Evolutionary conservation across 352 stramenopile genomes (phyloP), one percentile per base, ranked within the genome.

Genomic region (Phytopythium helicoides): DNA sequence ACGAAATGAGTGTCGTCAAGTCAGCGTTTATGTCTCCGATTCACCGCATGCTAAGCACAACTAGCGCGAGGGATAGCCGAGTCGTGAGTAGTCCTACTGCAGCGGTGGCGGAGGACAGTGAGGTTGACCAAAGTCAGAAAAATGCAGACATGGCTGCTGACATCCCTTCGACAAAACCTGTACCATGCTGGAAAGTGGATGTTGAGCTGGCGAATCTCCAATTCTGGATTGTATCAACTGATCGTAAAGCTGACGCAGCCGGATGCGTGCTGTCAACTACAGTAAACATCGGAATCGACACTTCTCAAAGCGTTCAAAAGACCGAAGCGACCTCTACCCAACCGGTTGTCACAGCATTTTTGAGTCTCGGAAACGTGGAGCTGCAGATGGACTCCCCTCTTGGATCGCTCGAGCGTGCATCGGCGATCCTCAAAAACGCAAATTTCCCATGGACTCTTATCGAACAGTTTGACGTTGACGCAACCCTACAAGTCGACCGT

Each of bases 141-240:
- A 10, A 5, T 33, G 28, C 5, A 33, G 28, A 33, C 28, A 10
- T 9, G 9, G 28, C 28, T 33, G 28, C 28, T 5, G 28, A 33
- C 28, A 33, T n/a, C n/a, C n/a, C 28, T 33, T 9, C 28, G 19
- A 68, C 62, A 15, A 49, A 34, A 9, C 44, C 52, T 25, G 51
- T 65, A 11, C 51, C 64, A 19, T 22, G 58, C 47, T 76, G 73
- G 77, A 80, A 64, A 58, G 40, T 86, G 37, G 63, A 70, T 33
- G 59, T 68, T 3, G 52, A 76, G 10, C 64, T 92, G 19, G 58
- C 58, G 2, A 76, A 82, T 39, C 45, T 89, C 42, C 62, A 89
- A 45, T 19, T 89, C 38, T 92, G 81, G 81, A 37, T 92, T 12
- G 46, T 92, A 11, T 84, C 81, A 23, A 87, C 66, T 0, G 81